Conservation (phyloP, 345 rosid species). For the Brassica juncea region DNA sequence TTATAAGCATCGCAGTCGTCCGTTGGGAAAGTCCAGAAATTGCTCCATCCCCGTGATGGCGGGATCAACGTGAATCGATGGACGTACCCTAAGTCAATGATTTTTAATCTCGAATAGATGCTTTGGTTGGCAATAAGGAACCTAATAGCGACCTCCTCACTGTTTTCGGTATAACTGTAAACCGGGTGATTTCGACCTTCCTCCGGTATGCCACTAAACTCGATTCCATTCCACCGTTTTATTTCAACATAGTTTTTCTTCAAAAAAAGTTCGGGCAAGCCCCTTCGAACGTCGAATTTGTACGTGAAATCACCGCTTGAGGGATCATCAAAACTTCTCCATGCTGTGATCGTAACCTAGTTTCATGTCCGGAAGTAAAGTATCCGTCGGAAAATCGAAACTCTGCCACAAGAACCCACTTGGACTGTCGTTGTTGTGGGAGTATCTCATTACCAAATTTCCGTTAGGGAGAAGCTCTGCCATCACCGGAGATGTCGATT, state of each 20-base stretch:
- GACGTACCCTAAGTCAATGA: no score
- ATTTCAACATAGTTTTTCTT: background rate
- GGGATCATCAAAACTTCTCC: constrained; percentile 57
- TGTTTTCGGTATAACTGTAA: no score
- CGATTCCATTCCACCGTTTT: constrained; percentile 55
- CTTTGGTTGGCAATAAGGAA: no score
- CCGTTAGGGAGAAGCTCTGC: constrained; percentile 63
- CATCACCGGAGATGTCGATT: constrained; percentile 29
- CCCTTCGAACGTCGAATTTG: constrained; percentile 46
- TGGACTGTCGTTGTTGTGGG: background rate
- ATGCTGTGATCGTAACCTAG: constrained; percentile 59
- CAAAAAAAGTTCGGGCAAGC: constrained; percentile 51
- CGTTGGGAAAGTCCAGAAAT: no score
- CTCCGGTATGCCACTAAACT: constrained; percentile 45
- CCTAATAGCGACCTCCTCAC: no score
- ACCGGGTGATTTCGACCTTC: no score
- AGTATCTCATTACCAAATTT: constrained; percentile 57
- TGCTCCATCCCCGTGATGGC: no score
- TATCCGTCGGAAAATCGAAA: no score
- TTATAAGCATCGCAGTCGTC: no score
- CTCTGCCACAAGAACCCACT: background rate
- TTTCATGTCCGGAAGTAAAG: background rate
- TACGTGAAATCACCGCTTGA: constrained; percentile 47
- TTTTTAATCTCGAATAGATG: no score
- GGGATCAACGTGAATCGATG: no score